Base-by-base conservation (phyloP, 208 protist genomes). In the Trypanosoma caninum region DNA sequence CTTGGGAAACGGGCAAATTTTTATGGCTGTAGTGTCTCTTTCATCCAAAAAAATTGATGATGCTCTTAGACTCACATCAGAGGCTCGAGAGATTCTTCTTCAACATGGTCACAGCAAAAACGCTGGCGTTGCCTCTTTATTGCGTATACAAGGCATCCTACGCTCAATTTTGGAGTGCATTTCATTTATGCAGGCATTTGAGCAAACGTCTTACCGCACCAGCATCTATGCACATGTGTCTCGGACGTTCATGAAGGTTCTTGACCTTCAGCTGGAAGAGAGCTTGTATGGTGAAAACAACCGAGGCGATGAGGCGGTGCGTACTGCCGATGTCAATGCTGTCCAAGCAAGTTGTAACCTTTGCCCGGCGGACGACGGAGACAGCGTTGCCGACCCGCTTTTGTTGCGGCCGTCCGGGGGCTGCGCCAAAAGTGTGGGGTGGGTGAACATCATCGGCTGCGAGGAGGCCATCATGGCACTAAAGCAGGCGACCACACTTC, bases 401-500 rank as follows among this genome's bases (percentile, higher is more conserved):
- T 4, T 10, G 30, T 11, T 34, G 34, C 23, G n/a, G 2, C 47
- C 9, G 20, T 2, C 20, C 20, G 18, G 23, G 25, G 11, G 42
- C 41, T 23, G 47, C 6, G 13, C 20, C n/a, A 54, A 33, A 22
- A 31, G 25, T 16, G 54, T 61, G 45, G n/a, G 53, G 33, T 99
- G 89, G 91, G 55, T 76, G 22, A 91, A 98, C 72, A 91, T 99
- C 14, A 94, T 92, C 7, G 98, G 98, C 42, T 90, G 99, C 47
- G 76, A 91, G 11, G 78, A 82, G 7, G 98, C 98, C 51, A 98
- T 99, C 58, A 48, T 88, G 34, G 86, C 96, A 3, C 78, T 99
- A 14, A 87, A 98, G 50, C 98, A 99, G 64, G 97, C 97, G 18
- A 97, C 98, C 1, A 94, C 99, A 27, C 69, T 99, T 13, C 98